Conservation (phyloP, 2,329 filamentous ascomycete genomes). For the Epichloe sibirici region DNA sequence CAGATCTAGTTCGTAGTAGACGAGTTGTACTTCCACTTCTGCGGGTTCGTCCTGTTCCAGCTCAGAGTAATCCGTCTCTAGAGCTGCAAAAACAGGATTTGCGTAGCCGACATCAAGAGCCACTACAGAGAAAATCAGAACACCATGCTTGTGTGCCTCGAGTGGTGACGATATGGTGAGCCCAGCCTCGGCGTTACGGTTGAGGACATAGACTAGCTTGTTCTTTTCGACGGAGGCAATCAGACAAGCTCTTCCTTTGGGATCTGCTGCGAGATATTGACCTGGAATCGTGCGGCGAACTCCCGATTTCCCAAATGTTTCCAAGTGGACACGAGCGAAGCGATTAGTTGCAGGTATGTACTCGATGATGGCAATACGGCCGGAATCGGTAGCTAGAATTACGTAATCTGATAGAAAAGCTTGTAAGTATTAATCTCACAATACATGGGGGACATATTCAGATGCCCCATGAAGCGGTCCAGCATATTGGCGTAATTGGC, state of each 20-base stretch:
- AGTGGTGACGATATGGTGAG: slow-evolving; percentile 94
- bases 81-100: slow-evolving; percentile 87
- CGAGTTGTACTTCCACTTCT: slow-evolving; percentile 77
- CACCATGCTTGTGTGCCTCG: slow-evolving; percentile 88
- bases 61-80: slow-evolving; percentile 89
- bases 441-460: not conserved
- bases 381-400: slow-evolving; percentile 89
- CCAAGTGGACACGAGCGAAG: slow-evolving; percentile 80
- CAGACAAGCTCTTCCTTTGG: slow-evolving; percentile 87
- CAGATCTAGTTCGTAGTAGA: slow-evolving; percentile 95
- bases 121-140: slow-evolving; percentile 75
- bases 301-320: slow-evolving; percentile 96
- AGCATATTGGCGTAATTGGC: slow-evolving; percentile 14
- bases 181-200: slow-evolving; percentile 86
- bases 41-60: slow-evolving; percentile 83
- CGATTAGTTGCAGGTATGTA: slow-evolving; percentile 81
- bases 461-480: not conserved
- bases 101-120: slow-evolving; percentile 92
- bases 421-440: not conserved
- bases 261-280: slow-evolving; percentile 89
- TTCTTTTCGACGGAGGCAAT: slow-evolving; percentile 96
- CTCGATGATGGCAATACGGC: slow-evolving; percentile 86
- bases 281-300: slow-evolving; percentile 86
- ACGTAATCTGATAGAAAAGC: slow-evolving; percentile 62
- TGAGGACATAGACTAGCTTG: slow-evolving; percentile 96